Percentiles rank a stretch among this genome's conserved stretches.
Conservation (phyloP, 2,329 filamentous ascomycete genomes). For the Aschersonia sp. region DNA sequence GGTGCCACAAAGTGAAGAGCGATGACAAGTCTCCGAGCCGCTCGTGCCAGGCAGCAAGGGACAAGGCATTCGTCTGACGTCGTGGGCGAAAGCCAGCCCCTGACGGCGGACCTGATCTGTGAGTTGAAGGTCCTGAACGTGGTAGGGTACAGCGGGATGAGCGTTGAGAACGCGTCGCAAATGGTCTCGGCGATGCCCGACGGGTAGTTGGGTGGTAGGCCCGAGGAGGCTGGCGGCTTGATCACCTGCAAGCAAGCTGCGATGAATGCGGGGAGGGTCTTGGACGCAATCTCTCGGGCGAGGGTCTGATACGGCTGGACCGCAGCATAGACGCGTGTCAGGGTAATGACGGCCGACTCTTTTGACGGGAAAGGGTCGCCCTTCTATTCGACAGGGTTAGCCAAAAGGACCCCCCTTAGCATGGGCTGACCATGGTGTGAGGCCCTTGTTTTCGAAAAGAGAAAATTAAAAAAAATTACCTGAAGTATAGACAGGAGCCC, state of each 20-base stretch:
- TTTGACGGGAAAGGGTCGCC: slow-evolving; percentile 63
- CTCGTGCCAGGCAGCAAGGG: slow-evolving; percentile 36
- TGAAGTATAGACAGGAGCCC: slow-evolving; percentile 62
- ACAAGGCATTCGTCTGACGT: slow-evolving; percentile 32
- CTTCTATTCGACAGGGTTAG: slow-evolving; percentile 35
- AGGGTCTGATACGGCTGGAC: slow-evolving; percentile 73
- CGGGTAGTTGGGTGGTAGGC: slow-evolving; percentile 16
- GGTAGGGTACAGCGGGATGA: slow-evolving; percentile 70
- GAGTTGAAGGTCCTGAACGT: slow-evolving; percentile 64
- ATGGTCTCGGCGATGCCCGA: slow-evolving; percentile 47
- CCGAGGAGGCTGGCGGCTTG: slow-evolving; percentile 25
- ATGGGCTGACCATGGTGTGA: not conserved
- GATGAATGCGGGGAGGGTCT: slow-evolving; percentile 61
- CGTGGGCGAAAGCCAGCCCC: slow-evolving; percentile 49
- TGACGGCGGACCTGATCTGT: slow-evolving; percentile 49
- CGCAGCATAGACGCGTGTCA: slow-evolving; percentile 72
- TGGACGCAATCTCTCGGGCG: slow-evolving; percentile 76
- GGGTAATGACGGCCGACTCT: slow-evolving; percentile 58
- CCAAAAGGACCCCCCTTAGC: not conserved
- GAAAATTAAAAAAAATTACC: slow-evolving; percentile 29
- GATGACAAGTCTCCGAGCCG: slow-evolving; percentile 51
- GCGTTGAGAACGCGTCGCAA: slow-evolving; percentile 53
- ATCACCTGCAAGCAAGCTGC: slow-evolving; percentile 56
- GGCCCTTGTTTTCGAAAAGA: not conserved
- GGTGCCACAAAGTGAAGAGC: slow-evolving; percentile 67